Evolutionary conservation across 306 rosid species (phyloP), one percentile per base, ranked within the genome.

Genomic region (Cucurbita moschata): DNA sequence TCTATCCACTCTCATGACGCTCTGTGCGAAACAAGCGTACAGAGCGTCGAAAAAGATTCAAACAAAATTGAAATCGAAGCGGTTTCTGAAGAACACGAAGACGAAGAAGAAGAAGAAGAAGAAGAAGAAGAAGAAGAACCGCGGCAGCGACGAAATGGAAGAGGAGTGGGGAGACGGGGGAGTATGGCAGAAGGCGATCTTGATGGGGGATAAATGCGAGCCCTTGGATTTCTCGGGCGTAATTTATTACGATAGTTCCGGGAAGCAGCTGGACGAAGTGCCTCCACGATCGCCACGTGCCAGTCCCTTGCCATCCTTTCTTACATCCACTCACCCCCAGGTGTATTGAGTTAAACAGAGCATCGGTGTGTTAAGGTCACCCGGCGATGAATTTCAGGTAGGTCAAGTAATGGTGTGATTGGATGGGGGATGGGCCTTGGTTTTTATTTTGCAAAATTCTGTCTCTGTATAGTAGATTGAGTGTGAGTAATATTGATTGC

Each of bases 121-220:
- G 23, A 21, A 21, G 23, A 21, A 21, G 21, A 78, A 69, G 77
- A 85, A 81, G 76, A 83, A 82, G 79, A 39, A 21, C n/a, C 82
- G 1, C 8, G 54, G 18, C 4, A 46, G 56, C 4, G 15, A 9
- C 40, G 44, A 18, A 3, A 58, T 7, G 21, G 74, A 58, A 50
- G 76, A 61, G 4, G 77, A 78, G n/a, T 86, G 79, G 57, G 90
- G 89, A 88, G 97, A 88, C 83, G 98, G 92, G 0, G 98, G 98
- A 60, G 92, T 95, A 6, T 95, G 99, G 99, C 97, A 91, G 86
- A 82, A 83, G 81, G 71, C 92, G 82, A 95, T 89, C 58, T 35
- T 89, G 79, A 91, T 91, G 97, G 99, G 99, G 1, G 96, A 86
- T 46, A 95, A 95, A 78, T 91, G 97, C 4, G 86, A 86, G 73